Percentiles rank a stretch among this genome's conserved stretches.
phyloP scores from a whole-genome alignment of 805 yeast genomes.

The Kluyveromyces aestuarii region DNA sequence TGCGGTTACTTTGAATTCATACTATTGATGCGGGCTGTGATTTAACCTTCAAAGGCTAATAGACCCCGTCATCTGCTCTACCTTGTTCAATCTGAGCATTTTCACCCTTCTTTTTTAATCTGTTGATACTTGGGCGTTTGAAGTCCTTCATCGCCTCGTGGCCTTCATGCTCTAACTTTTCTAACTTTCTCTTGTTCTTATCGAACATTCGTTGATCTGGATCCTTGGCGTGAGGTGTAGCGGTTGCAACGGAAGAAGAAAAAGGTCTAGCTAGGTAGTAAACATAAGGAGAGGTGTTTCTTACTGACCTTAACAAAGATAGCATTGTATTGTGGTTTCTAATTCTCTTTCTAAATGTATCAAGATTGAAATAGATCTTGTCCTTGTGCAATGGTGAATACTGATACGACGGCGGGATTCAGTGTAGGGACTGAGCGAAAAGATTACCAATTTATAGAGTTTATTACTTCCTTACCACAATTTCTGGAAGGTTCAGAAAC shows the following conservation, averaged over 20 bases:
- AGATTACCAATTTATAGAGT: too few relatives aligned
- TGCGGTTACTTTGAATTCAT: too few relatives aligned
- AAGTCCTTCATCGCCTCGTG: conserved; percentile 3
- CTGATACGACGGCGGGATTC: too few relatives aligned
- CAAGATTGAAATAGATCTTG: too few relatives aligned
- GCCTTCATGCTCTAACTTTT: conserved; percentile 20
- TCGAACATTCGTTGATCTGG: conserved; percentile 20
- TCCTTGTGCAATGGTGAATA: too few relatives aligned
- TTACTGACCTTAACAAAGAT: background rate
- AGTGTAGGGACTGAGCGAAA: too few relatives aligned
- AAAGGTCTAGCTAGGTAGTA: background rate
- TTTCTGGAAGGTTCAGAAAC: too few relatives aligned
- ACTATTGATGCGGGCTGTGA: too few relatives aligned
- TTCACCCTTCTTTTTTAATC: conserved; percentile 23
- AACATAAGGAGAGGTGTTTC: background rate
- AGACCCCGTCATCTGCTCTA: conserved; percentile 30
- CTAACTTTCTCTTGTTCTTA: conserved; percentile 20
- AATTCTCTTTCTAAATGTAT: too few relatives aligned
- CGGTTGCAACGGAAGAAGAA: background rate
- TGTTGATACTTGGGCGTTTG: conserved; percentile 16
- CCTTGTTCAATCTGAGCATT: conserved; percentile 28
- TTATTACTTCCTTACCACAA: too few relatives aligned
- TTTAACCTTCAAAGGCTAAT: conserved; percentile 6
- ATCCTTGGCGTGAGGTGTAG: background rate
- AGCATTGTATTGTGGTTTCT: background rate